Percentiles rank a stretch among this genome's conserved stretches.
Conservation (phyloP, 148 eudicot genomes). For the Rhododendron henanense region DNA sequence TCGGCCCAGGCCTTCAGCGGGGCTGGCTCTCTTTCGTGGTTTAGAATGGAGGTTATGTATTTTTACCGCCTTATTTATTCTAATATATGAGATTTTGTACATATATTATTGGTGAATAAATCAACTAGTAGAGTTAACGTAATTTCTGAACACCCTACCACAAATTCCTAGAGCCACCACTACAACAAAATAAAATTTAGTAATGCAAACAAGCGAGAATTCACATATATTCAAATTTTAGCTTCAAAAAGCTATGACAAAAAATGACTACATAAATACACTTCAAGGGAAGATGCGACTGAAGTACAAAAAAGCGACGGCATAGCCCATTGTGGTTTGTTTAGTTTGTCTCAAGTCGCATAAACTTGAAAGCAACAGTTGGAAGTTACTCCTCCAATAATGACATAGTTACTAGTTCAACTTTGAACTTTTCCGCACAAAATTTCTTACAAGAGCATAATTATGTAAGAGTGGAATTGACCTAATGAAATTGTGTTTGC, state of each 20-base stretch:
- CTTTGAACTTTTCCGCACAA: background rate
- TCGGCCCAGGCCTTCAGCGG: conserved; percentile 76
- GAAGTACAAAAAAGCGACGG: background rate
- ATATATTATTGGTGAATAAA: too few species aligned
- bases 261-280: background rate
- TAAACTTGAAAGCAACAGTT: background rate
- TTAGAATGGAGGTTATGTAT: background rate
- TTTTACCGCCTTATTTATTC: too few species aligned
- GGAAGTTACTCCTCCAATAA: background rate
- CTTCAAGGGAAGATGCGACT: background rate
- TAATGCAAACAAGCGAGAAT: background rate
- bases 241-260: too few species aligned
- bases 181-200: background rate
- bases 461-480: background rate
- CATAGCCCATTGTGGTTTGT: background rate
- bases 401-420: background rate
- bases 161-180: too few species aligned
- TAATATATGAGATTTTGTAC: too few species aligned
- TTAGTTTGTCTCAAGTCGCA: background rate
- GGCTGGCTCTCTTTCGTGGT: conserved; percentile 74
- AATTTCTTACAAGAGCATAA: background rate
- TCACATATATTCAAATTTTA: background rate
- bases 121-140: too few species aligned
- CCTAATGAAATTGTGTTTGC: background rate
- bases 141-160: too few species aligned